These are phyloP conservation scores for Fomes fomentarius DNA, from an alignment of 1,284 basidiomycete species.

Conservation along the genomic window DNA sequence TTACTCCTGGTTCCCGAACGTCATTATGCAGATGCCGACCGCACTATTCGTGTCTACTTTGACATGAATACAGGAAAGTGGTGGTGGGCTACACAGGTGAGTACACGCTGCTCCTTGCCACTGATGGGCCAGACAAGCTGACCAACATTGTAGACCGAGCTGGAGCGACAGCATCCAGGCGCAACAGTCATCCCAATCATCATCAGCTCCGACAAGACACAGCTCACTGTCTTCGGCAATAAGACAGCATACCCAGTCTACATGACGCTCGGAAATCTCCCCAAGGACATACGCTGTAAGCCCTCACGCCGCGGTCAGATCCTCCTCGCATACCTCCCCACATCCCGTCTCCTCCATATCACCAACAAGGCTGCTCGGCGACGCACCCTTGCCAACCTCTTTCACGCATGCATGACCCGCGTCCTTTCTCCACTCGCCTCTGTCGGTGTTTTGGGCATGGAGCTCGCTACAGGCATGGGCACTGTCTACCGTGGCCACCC, in stretches of 20 bases:
- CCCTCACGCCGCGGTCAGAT: slow-evolving; percentile 37
- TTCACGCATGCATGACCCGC: slow-evolving; percentile 25
- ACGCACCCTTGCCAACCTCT: slow-evolving; percentile 22
- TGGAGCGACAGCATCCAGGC: neutral
- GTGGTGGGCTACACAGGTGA: slow-evolving; percentile 42
- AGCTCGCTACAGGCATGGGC: slow-evolving; percentile 28
- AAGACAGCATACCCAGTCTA: slow-evolving; percentile 40
- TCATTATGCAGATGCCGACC: slow-evolving; percentile 31
- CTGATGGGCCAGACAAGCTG: neutral
- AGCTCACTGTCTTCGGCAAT: slow-evolving; percentile 25
- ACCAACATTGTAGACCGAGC: neutral
- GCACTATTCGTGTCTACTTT: slow-evolving; percentile 25
- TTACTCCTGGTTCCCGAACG: slow-evolving; percentile 33
- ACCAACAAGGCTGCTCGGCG: slow-evolving; percentile 21
- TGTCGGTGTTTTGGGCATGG: slow-evolving; percentile 17
- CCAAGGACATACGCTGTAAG: slow-evolving; percentile 33
- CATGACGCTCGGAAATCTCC: slow-evolving; percentile 40
- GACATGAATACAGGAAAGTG: slow-evolving; percentile 34
- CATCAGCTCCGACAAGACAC: slow-evolving; percentile 17
- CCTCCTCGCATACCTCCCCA: slow-evolving; percentile 44
- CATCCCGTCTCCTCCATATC: slow-evolving; percentile 36
- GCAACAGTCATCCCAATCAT: slow-evolving; percentile 39
- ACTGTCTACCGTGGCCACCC: slow-evolving; percentile 23
- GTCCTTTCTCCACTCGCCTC: slow-evolving; percentile 21
- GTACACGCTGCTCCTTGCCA: neutral